A percentile compares a stretch with the other conserved stretches of the same genome.
phyloP scores from a whole-genome alignment of 2,329 filamentous ascomycete genomes.

The Fulvia fulva region DNA sequence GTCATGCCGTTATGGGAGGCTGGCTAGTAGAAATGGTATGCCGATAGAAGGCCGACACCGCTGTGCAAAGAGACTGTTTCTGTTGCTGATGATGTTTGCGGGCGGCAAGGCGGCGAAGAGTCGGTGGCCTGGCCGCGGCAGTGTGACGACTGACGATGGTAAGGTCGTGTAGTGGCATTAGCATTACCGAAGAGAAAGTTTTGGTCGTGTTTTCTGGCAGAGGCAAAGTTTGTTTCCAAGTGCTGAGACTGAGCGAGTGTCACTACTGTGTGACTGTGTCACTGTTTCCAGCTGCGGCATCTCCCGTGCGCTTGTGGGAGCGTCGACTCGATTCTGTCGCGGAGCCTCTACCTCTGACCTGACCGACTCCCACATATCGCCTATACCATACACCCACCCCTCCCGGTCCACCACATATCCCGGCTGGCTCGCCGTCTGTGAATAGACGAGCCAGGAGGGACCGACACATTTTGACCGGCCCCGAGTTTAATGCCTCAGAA shows the following conservation, averaged over 20 bases:
- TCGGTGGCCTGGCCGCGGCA: background rate
- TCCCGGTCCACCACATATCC: constrained; percentile 10
- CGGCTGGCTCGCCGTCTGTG: constrained; percentile 30
- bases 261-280: too few species aligned
- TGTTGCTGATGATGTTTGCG: background rate
- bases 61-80: background rate
- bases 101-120: background rate
- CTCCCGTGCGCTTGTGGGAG: background rate
- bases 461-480: constrained; percentile 9
- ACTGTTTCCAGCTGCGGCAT: background rate
- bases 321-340: background rate
- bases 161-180: too few species aligned
- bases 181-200: too few species aligned
- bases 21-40: too few species aligned
- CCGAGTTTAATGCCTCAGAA: constrained; percentile 46
- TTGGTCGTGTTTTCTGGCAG: too few species aligned
- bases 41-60: too few species aligned
- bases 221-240: too few species aligned
- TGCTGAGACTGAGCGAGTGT: too few species aligned
- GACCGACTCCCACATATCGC: background rate
- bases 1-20: too few species aligned
- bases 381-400: background rate
- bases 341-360: background rate
- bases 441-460: constrained; percentile 29
- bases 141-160: too few species aligned